Evolutionary conservation across 2,329 filamentous ascomycete species (phyloP).

Genomic region (Trichoderma sp.): DNA sequence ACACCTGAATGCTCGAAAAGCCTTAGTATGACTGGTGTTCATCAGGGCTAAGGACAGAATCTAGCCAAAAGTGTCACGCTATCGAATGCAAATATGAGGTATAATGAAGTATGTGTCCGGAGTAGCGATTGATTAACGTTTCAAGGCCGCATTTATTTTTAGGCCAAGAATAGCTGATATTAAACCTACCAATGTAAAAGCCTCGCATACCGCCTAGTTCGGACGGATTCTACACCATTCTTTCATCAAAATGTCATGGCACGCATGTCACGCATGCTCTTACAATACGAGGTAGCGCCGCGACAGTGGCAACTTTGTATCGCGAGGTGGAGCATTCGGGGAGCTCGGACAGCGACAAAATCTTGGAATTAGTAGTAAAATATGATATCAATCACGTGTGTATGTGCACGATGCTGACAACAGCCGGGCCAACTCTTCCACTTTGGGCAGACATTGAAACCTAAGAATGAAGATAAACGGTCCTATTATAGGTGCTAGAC

Average conservation of each 20-base stretch:
- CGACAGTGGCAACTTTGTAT: not conserved
- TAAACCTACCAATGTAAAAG: not conserved
- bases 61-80: not conserved
- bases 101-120: not conserved
- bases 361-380: not conserved
- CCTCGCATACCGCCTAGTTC: not conserved
- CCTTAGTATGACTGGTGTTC: not conserved
- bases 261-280: not conserved
- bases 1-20: not conserved
- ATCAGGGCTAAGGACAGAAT: not conserved
- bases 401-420: not conserved
- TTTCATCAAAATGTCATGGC: not conserved
- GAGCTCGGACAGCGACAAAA: constrained; percentile 1
- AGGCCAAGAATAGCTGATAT: not conserved
- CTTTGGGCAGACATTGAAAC: not conserved
- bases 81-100: not conserved
- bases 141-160: not conserved
- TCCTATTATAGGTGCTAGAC: not conserved
- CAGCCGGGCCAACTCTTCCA: not conserved
- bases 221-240: not conserved
- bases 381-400: not conserved
- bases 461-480: not conserved
- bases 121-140: not conserved
- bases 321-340: not conserved
- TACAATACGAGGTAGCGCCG: not conserved